Percentiles rank a stretch among this genome's conserved stretches.
phyloP scores from a whole-genome alignment of 345 rosid species.

The Boechera retrofracta region DNA sequence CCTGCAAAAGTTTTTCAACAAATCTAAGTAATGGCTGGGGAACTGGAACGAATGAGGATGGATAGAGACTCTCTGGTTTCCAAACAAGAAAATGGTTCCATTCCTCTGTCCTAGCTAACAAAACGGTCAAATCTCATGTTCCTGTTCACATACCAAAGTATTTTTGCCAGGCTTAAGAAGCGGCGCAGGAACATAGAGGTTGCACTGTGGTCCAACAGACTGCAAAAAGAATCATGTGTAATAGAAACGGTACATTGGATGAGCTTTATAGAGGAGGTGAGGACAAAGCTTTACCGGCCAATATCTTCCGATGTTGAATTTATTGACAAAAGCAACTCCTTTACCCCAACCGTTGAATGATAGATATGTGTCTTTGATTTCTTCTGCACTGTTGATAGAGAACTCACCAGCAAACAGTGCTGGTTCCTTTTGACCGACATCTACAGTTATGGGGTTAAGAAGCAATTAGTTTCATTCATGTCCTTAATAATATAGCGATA shows the following conservation, averaged over 20 bases:
- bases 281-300: conserved; percentile 68
- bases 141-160: conserved; percentile 54
- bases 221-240: conserved; percentile 44
- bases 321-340: conserved; percentile 79
- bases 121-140: conserved; percentile 3
- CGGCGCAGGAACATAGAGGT: conserved; percentile 83
- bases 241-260: conserved; percentile 1
- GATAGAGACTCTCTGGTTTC: background rate
- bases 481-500: background rate
- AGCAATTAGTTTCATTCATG: conserved; percentile 24
- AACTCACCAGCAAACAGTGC: conserved; percentile 71
- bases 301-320: conserved; percentile 87
- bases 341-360: conserved; percentile 87
- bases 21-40: conserved; percentile 10
- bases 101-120: background rate
- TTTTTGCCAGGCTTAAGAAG: conserved; percentile 69
- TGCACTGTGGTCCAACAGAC: conserved; percentile 89
- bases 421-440: conserved; percentile 56
- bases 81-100: background rate
- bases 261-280: background rate
- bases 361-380: conserved; percentile 74
- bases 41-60: background rate
- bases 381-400: conserved; percentile 50
- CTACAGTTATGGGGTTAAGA: conserved; percentile 47
- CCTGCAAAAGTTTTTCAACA: conserved; percentile 48